phyloP scores from a whole-genome alignment of 495 filamentous ascomycete species.

The Halenospora varia region DNA sequence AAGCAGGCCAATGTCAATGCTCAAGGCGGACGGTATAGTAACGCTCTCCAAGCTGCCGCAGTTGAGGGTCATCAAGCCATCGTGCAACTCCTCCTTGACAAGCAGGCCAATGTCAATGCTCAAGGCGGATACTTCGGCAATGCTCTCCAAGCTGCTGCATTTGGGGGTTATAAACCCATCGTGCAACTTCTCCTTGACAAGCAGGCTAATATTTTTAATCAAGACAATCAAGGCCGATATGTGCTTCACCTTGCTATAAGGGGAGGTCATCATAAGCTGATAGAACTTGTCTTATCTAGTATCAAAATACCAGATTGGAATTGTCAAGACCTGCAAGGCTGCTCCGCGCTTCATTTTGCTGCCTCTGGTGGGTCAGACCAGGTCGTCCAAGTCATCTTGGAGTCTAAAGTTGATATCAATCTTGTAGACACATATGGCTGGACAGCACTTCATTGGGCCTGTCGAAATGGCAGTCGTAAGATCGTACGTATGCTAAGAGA shows the following conservation, averaged over 20 bases:
- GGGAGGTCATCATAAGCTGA: too few species aligned
- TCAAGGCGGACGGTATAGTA: constrained; percentile 9
- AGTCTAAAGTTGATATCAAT: constrained; percentile 19
- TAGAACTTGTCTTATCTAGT: constrained; percentile 12
- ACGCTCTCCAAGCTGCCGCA: constrained; percentile 16
- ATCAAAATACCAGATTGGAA: constrained; percentile 12
- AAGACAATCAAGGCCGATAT: too few species aligned
- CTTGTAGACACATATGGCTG: constrained; percentile 8
- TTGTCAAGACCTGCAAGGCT: constrained; percentile 14
- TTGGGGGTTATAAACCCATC: constrained; percentile 16
- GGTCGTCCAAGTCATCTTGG: constrained; percentile 17
- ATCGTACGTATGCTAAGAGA: constrained; percentile 25
- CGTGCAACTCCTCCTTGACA: too few species aligned
- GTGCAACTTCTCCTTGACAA: constrained; percentile 19
- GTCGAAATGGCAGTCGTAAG: constrained; percentile 13
- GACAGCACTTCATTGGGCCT: constrained; percentile 31
- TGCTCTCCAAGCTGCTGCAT: too few species aligned
- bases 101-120: too few species aligned
- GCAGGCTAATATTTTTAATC: constrained; percentile 21
- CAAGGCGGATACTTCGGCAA: too few species aligned
- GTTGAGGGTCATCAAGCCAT: too few species aligned
- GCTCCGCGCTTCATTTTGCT: constrained; percentile 25
- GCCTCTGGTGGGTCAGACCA: constrained; percentile 18
- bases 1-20: constrained; percentile 21
- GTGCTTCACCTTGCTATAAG: too few species aligned